Percentiles rank a stretch among this genome's conserved stretches.
These are phyloP conservation scores for Dactylellina cionopaga DNA, from an alignment of 2,329 filamentous ascomycete genomes.

Conservation along the genomic window DNA sequence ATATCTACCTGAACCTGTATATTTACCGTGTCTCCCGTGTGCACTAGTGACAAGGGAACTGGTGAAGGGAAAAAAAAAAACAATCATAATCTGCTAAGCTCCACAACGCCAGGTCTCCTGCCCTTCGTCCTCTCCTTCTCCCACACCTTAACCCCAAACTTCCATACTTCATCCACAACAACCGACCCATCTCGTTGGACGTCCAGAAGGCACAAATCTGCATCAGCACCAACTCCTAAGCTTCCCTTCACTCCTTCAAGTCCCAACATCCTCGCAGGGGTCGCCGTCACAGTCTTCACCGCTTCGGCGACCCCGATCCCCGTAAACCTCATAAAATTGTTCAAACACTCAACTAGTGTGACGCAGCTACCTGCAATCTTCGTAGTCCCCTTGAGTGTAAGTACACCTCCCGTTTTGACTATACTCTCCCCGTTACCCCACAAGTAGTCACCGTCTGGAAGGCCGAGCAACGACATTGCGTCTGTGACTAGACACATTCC, in stretches of 20 bases:
- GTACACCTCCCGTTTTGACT: slow-evolving; percentile 75
- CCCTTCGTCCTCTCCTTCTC: slow-evolving; percentile 12
- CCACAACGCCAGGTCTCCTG: slow-evolving; percentile 25
- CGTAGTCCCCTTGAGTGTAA: slow-evolving; percentile 80
- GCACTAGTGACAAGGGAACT: too few relatives aligned
- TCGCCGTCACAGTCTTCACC: slow-evolving; percentile 76
- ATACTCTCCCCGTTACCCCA: slow-evolving; percentile 80
- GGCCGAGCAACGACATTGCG: slow-evolving; percentile 85
- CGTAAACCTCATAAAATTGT: slow-evolving; percentile 81
- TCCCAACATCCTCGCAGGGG: slow-evolving; percentile 80
- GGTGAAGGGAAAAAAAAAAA: too few relatives aligned
- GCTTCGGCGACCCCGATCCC: slow-evolving; percentile 74
- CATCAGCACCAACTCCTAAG: slow-evolving; percentile 36
- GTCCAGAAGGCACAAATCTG: slow-evolving; percentile 42
- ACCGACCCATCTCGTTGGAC: slow-evolving; percentile 31
- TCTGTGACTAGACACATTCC: slow-evolving; percentile 92
- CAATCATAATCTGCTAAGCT: slow-evolving; percentile 32
- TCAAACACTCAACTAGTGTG: slow-evolving; percentile 81
- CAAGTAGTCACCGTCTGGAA: slow-evolving; percentile 83
- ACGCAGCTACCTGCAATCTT: slow-evolving; percentile 79
- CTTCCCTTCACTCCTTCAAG: slow-evolving; percentile 73
- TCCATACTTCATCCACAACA: slow-evolving; percentile 47
- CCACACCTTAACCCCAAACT: slow-evolving; percentile 46
- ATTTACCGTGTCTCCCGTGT: too few relatives aligned
- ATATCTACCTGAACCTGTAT: too few relatives aligned